Evolutionary conservation across 768 basidiomycete genomes (phyloP), one percentile per base, ranked within the genome.

Genomic region (Kondoa subrosea): DNA sequence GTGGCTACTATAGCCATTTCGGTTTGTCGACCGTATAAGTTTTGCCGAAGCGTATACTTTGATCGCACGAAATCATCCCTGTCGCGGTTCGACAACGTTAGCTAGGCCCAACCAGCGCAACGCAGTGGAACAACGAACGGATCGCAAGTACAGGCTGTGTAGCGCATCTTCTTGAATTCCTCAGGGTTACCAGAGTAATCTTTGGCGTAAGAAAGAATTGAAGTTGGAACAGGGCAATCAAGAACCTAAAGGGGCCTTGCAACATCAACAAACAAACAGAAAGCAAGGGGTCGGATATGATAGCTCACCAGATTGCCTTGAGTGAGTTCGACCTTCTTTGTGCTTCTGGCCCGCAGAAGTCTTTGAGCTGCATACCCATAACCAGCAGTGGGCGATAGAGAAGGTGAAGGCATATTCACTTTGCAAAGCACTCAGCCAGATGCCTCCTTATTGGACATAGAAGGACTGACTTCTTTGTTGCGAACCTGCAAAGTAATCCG

Each of bases 141-240:
- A 62, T 14, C 57, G 63, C 62, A 12, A 30, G 29, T n/a, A 25
- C n/a, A 29, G 27, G 25, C 12, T 4, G 21, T 32, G 32, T 34
- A 64, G 56, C 68, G 57, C 68, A 69, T 70, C 56, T 57, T 70
- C 32, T 64, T 62, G 58, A 70, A 70, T 58, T 70, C 69, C 14
- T 70, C 69, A 4, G 26, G 15, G 27, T 63, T 17, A 33, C 30
- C 30, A 32, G 29, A 27, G 29, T 26, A 63, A 8, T 27, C 61
- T 63, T 63, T 63, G 61, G 61, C 61, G 61, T 63, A 63, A 32
- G 61, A 31, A 17, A 63, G 30, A 33, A 63, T 63, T 21, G 61
- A 63, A 27, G 30, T 27, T 3, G 61, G 61, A 3, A 63, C 61
- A n/a, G 15, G 26, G 29, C 15, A 31, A 25, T 59, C 25, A 14